A percentile compares a stretch with the other conserved stretches of the same genome.
Conservation (phyloP, 176 grass and related monocot species). For the Sorghum bicolor region Sorghum_bicolor_NCBIv3 NC_012870.2:71771501-71772000, state of each 20-base stretch:
- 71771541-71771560: conserved; percentile 77
- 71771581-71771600: conserved; percentile 91
- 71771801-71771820: too few species aligned
- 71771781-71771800: too few species aligned
- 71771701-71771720: background rate
- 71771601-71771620: conserved; percentile 98
- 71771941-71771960: background rate
- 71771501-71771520: conserved; percentile 83
- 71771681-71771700: rapidly evolving
- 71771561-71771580: conserved; percentile 81
- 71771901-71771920: background rate
- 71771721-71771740: background rate
- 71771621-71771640: conserved; percentile 92
- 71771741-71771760: background rate
- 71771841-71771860: background rate
- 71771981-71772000: background rate
- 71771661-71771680: conserved; percentile 56
- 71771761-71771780: too few species aligned
- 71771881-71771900: background rate
- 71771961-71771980: background rate
- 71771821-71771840: background rate
- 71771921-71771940: background rate
- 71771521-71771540: conserved; percentile 84
- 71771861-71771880: background rate
- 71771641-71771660: conserved; percentile 99